phyloP scores from a whole-genome alignment of 768 basidiomycete species.

The Psilocybe sp. region DNA sequence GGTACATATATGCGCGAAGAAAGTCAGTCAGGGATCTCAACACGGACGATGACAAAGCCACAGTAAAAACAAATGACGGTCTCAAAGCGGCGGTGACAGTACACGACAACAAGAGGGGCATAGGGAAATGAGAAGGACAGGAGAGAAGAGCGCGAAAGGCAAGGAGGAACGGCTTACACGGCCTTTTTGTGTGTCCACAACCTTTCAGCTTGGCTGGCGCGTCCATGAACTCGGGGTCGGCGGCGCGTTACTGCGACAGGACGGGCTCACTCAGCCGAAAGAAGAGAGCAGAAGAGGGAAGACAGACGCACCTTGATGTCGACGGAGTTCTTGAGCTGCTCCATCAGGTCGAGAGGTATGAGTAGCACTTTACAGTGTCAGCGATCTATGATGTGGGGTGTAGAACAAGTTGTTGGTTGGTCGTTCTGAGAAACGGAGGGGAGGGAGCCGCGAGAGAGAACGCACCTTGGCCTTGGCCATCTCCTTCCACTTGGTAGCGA shows the following conservation, averaged over 20 bases:
- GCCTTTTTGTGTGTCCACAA: no score
- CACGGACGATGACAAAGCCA: no score
- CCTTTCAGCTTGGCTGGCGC: slow-evolving; percentile 82
- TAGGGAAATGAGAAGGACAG: no score
- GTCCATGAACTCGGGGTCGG: slow-evolving; percentile 92
- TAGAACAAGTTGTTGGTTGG: slow-evolving; percentile 9
- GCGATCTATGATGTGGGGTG: slow-evolving; percentile 66
- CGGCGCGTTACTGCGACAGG: slow-evolving; percentile 55
- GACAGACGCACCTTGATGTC: slow-evolving; percentile 79
- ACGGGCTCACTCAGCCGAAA: neutral
- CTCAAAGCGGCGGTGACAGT: no score
- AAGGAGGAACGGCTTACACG: no score
- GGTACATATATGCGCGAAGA: neutral
- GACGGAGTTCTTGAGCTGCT: slow-evolving; percentile 96
- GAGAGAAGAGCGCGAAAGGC: no score
- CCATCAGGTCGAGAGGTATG: slow-evolving; percentile 97
- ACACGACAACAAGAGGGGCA: no score
- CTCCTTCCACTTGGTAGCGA: slow-evolving; percentile 55
- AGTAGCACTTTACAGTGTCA: slow-evolving; percentile 98
- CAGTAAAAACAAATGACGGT: no score
- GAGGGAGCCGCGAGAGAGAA: neutral
- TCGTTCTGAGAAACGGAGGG: neutral
- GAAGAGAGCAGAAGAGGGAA: neutral
- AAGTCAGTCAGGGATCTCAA: neutral
- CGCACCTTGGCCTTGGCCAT: slow-evolving; percentile 87